Conservation (phyloP, 305 asterid species). For the Petunia hybrid region DNA sequence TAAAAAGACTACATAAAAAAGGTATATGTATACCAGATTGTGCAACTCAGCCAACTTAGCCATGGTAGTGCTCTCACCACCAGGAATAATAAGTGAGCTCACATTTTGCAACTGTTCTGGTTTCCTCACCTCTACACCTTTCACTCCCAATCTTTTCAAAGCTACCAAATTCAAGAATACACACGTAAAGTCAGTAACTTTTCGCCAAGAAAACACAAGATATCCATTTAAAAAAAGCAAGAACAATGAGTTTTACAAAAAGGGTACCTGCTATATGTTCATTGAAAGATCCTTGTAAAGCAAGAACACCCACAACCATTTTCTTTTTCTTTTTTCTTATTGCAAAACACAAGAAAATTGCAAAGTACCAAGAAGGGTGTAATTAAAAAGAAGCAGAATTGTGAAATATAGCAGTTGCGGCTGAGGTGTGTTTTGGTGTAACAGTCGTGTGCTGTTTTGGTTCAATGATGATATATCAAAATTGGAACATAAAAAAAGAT, state of each 20-base stretch:
- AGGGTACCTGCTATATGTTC: conserved; percentile 86
- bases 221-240: too few species aligned
- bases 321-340: neutral
- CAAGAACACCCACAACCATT: conserved; percentile 95
- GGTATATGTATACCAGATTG: conserved; percentile 60
- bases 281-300: conserved; percentile 96
- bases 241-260: neutral
- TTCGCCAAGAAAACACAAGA: neutral
- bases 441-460: neutral
- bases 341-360: neutral
- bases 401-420: neutral
- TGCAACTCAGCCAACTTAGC: conserved; percentile 94
- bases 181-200: neutral
- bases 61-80: conserved; percentile 99
- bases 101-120: conserved; percentile 84
- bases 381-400: neutral
- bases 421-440: neutral
- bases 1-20: neutral
- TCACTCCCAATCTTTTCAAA: conserved; percentile 85
- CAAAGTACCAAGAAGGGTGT: neutral
- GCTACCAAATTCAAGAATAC: conserved; percentile 51
- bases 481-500: neutral
- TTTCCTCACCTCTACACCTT: conserved; percentile 83
- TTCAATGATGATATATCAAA: neutral
- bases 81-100: conserved; percentile 84